These are phyloP conservation scores for Heritiera littoralis DNA, from an alignment of 345 rosid genomes.

Conservation along the genomic window DNA sequence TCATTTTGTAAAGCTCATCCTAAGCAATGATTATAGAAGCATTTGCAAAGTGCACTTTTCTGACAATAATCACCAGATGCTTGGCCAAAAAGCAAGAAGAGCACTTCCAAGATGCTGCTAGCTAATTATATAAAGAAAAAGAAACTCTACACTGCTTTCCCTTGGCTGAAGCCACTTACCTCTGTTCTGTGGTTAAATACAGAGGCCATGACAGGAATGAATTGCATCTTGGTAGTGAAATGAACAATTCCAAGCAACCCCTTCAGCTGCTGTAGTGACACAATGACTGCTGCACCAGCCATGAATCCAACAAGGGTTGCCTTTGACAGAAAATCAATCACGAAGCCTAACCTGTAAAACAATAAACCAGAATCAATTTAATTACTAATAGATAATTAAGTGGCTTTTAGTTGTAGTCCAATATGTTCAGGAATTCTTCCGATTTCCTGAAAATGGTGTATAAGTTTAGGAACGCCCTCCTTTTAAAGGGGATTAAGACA, in stretches of 20 bases:
- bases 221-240: slow-evolving; percentile 86
- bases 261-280: slow-evolving; percentile 89
- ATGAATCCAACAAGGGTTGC: slow-evolving; percentile 94
- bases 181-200: slow-evolving; percentile 61
- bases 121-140: neutral
- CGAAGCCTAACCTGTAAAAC: slow-evolving; percentile 78
- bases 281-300: slow-evolving; percentile 98
- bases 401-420: neutral
- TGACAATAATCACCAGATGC: neutral
- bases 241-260: slow-evolving; percentile 95
- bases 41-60: neutral
- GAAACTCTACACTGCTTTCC: slow-evolving; percentile 6
- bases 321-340: slow-evolving; percentile 94
- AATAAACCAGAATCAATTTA: slow-evolving; percentile 16
- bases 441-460: neutral
- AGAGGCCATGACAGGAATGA: slow-evolving; percentile 71
- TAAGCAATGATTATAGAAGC: neutral
- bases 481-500: neutral
- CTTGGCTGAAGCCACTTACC: slow-evolving; percentile 37
- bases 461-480: neutral
- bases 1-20: neutral
- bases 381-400: neutral
- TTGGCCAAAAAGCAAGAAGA: neutral
- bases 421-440: neutral
- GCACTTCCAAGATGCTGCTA: neutral